A percentile compares a stretch with the other conserved stretches of the same genome.
Conservation (phyloP, 1,139 yeast genomes). For the Yamadazyma dushanensis region DNA sequence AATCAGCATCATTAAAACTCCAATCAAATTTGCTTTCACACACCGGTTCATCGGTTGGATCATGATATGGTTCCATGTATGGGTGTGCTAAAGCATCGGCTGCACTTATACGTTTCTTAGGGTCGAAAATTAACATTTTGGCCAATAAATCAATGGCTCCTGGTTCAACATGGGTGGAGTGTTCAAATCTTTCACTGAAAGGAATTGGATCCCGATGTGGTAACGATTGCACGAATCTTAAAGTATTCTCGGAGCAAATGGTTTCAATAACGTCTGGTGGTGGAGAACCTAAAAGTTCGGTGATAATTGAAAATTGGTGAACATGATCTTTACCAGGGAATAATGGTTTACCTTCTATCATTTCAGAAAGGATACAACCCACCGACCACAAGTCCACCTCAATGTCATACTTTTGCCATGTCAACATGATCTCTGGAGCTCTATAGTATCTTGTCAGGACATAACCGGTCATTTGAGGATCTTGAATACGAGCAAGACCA, state of each 20-base stretch:
- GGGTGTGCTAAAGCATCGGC: constrained; percentile 88
- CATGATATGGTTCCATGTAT: constrained; percentile 96
- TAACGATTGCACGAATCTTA: constrained; percentile 88
- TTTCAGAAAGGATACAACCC: constrained; percentile 98
- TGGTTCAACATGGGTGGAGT: constrained; percentile 75
- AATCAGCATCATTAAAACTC: constrained; percentile 97
- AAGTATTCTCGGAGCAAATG: constrained; percentile 91
- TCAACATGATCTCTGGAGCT: constrained; percentile 98
- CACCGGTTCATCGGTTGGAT: constrained; percentile 95
- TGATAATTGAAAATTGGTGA: constrained; percentile 94
- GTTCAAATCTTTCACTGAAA: constrained; percentile 71
- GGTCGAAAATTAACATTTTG: constrained; percentile 91
- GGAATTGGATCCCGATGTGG: constrained; percentile 94
- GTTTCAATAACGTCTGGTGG: constrained; percentile 96
- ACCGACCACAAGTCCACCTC: constrained; percentile 99
- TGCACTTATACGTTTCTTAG: constrained; percentile 90
- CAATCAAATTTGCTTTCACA: constrained; percentile 94
- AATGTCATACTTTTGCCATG: constrained; percentile 99
- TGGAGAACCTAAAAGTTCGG: constrained; percentile 94
- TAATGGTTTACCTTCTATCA: constrained; percentile 98
- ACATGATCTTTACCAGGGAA: constrained; percentile 99
- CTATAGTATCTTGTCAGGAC: constrained; percentile 95
- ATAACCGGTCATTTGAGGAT: constrained; percentile 99
- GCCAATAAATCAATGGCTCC: constrained; percentile 88
- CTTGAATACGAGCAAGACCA: constrained; percentile 95